Percentiles rank a stretch among this genome's conserved stretches.
These are phyloP conservation scores for Euryodendron excelsum DNA, from an alignment of 148 eudicot genomes.

Conservation along the genomic window DNA sequence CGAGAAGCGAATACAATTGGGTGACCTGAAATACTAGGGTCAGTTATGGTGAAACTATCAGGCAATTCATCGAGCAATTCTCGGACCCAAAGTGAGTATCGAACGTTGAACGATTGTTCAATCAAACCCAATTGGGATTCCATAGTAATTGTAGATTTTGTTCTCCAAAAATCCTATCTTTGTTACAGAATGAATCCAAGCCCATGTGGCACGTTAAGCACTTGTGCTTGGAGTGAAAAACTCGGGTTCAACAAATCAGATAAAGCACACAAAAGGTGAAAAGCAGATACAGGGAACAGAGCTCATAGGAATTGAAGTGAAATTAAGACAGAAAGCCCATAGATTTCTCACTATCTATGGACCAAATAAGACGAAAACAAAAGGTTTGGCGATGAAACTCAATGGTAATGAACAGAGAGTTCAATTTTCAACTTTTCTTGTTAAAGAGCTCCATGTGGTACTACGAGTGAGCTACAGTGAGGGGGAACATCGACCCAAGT, in stretches of 20 bases:
- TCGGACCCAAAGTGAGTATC: constrained; percentile 59
- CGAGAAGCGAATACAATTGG: constrained; percentile 85
- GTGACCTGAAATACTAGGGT: constrained; percentile 76
- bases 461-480: constrained; percentile 9
- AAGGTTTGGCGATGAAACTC: not conserved
- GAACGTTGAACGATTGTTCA: constrained; percentile 52
- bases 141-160: constrained; percentile 40
- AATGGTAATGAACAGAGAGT: not conserved
- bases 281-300: not conserved
- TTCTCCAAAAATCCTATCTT: constrained; percentile 24
- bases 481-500: constrained; percentile 9
- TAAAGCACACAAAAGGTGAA: not conserved
- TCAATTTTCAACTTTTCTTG: too few species aligned
- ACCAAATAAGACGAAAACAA: not conserved
- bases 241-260: constrained; percentile 23
- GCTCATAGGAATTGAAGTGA: not conserved
- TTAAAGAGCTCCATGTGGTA: too few species aligned
- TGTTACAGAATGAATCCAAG: constrained; percentile 36
- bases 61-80: constrained; percentile 77
- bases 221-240: constrained; percentile 12
- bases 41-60: constrained; percentile 70
- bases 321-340: not conserved
- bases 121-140: constrained; percentile 50
- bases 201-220: constrained; percentile 68
- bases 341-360: not conserved